Evolutionary conservation across 2,329 filamentous ascomycete genomes (phyloP), one percentile per base, ranked within the genome.

Genomic region (Bipolaris oryzae): DNA sequence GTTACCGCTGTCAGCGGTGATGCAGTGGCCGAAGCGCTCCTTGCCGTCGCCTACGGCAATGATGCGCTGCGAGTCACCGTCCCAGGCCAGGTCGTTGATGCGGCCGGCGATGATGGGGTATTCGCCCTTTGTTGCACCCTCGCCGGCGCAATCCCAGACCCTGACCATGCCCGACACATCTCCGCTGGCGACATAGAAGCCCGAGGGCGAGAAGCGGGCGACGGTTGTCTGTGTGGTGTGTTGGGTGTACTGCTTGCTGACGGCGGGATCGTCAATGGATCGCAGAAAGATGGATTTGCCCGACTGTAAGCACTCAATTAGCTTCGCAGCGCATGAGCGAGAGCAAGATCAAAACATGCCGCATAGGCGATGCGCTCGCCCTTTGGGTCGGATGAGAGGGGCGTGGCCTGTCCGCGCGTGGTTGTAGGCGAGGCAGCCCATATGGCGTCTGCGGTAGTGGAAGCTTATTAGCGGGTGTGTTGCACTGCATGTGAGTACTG

Each of bases 211-310:
- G 81, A 99, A 98, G 53, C 92, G 90, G 43, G 95, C 95, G 61
- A 98, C 91, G 3, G 92, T 96, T 1, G 95, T 96, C 61, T 89
- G 84, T 43, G 90, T 84, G 44, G 91, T 96, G 80, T 99, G 95
- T 68, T 90, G 89, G 13, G 89, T 96, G 79, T 98, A 99, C 78
- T 99, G 93, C 73, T 90, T 92, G 76, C 88, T 88, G 62, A 89
- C 78, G 64, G 91, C 84, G 50, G 94, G 94, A 74, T 95, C 82
- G 80, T 99, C 94, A 80, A 99, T 96, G 61, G 89, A 93, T 68
- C 95, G 92, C 45, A 99, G 84, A 79, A 97, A 98, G 78, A 99
- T 89, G 60, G 94, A 98, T 82, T 98, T 98, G 73, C 92, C 93
- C 50, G 92, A 94, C 92, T 96, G 67, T 11, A 43, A 7, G 33